Base-by-base conservation (phyloP, 2,329 filamentous ascomycete species). In the Rhynchosporium secalis region DNA sequence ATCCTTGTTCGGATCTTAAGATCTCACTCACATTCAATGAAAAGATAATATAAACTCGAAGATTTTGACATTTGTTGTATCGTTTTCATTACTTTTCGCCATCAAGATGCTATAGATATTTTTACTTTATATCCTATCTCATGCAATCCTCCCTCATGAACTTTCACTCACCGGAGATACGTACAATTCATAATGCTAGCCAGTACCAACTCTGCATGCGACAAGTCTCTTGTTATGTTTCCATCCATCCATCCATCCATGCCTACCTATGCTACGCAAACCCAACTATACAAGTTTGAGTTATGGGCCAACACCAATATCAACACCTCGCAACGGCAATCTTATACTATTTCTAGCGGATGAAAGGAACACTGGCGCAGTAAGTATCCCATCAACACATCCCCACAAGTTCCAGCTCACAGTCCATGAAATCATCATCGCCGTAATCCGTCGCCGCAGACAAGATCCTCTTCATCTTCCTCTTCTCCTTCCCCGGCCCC, bases 391-490 rank as follows among this genome's bases (percentile, higher is more conserved):
- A 55, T 63, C 58, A 64, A 56, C 58, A 66, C 29, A 70, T 51
- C 1, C 61, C 66, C 36, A 69, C 60, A 29, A 70, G 61, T 41
- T 72, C 71, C 56, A 69, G 63, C 13, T 64, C 66, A 49, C 66
- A 68, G 7, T 61, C 67, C 57, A 40, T 64, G n/a, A 72, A 69
- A 3, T 71, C 71, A 51, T 70, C 70, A 62, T 69, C 69, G 29
- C 71, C 72, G 64, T 74, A 74, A 66, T 74, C 72, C 1, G 71
- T 72, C 20, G 57, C 63, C 28, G 52, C 46, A 38, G 65, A 68
- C 9, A 51, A 47, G 38, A 62, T 51, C 49, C 66, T 62, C 46
- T 64, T 60, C 5, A 67, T 36, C 7, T 48, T 65, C 31, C 65
- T 65, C 33, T 52, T 58, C 9, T 57, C 12, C 28, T 40, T n/a